A percentile compares a stretch with the other conserved stretches of the same genome.
Conservation (phyloP, 495 filamentous ascomycete species). For the Chaetomidium leptoderma region DNA sequence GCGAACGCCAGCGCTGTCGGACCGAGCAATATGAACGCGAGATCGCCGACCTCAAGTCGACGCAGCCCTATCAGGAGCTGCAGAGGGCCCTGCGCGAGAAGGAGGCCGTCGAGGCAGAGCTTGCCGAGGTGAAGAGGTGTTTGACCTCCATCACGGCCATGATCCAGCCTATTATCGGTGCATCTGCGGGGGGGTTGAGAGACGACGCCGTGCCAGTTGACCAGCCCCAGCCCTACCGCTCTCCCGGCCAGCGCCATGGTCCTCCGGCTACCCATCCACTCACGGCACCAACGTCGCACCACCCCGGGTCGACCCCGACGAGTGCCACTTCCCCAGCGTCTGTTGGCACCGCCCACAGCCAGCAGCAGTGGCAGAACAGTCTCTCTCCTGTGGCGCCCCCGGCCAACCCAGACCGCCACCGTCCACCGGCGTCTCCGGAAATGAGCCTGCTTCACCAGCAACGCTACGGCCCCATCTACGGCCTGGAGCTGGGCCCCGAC, state of each 20-base stretch:
- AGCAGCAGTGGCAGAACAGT: slow-evolving; percentile 33
- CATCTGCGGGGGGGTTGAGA: slow-evolving; percentile 23
- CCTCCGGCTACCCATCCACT: slow-evolving; percentile 14
- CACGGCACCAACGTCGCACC: slow-evolving; percentile 22
- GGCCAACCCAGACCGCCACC: slow-evolving; percentile 13
- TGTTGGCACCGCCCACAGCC: slow-evolving; percentile 18
- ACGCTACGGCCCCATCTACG: slow-evolving; percentile 52
- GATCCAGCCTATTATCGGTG: slow-evolving; percentile 56
- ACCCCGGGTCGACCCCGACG: slow-evolving; percentile 33
- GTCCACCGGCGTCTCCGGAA: slow-evolving; percentile 21
- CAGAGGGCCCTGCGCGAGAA: slow-evolving; percentile 65
- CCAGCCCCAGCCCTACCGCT: slow-evolving; percentile 10
- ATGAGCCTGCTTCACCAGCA: slow-evolving; percentile 44
- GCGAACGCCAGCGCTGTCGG: slow-evolving; percentile 69
- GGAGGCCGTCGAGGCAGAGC: slow-evolving; percentile 65
- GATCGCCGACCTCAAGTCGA: slow-evolving; percentile 50
- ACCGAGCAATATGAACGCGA: slow-evolving; percentile 58
- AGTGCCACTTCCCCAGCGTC: slow-evolving; percentile 39
- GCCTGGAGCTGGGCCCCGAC: slow-evolving; percentile 55
- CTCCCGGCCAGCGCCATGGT: slow-evolving; percentile 13
- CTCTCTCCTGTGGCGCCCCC: slow-evolving; percentile 21
- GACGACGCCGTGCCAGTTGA: too few relatives aligned
- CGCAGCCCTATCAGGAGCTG: slow-evolving; percentile 75
- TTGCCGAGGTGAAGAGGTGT: slow-evolving; percentile 60
- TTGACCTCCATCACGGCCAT: slow-evolving; percentile 57